Percentiles rank a stretch among this genome's conserved stretches.
Conservation (phyloP, 2,329 filamentous ascomycete species). For the Diaporthe citrichinensis region DNA sequence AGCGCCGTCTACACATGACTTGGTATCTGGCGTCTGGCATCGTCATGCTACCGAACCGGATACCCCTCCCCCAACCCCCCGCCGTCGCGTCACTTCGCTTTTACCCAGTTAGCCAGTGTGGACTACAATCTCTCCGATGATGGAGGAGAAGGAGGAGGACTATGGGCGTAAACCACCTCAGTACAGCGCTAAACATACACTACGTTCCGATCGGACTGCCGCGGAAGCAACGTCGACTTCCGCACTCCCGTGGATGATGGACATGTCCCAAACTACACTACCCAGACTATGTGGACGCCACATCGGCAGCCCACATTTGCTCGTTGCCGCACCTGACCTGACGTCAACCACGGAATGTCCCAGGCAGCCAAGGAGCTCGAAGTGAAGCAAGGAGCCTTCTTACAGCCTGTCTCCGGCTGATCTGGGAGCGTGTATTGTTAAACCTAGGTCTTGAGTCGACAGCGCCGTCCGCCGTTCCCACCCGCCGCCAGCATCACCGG, state of each 20-base stretch:
- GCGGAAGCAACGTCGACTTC: conserved; percentile 29
- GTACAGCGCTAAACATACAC: not conserved
- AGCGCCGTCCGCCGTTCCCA: conserved; percentile 4
- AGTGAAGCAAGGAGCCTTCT: not conserved
- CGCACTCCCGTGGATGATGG: conserved; percentile 1
- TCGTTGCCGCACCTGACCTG: conserved; percentile 16
- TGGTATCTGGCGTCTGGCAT: not conserved
- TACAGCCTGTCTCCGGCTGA: not conserved
- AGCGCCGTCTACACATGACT: not conserved
- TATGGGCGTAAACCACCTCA: not conserved
- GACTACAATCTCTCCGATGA: not conserved
- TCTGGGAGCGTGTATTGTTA: not conserved
- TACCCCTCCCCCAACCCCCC: not conserved
- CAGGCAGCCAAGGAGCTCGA: conserved; percentile 11
- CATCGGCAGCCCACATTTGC: conserved; percentile 28
- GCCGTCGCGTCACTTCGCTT: not conserved
- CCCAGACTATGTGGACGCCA: not conserved
- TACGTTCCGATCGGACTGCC: conserved; percentile 16
- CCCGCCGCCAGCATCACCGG: conserved; percentile 5
- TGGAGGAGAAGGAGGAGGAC: not conserved
- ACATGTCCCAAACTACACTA: conserved; percentile 3
- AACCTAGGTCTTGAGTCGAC: conserved; percentile 1
- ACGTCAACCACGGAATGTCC: conserved; percentile 13
- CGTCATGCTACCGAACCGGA: too few species aligned
- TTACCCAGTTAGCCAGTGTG: not conserved